These are phyloP conservation scores for Ulota crispa DNA, from an alignment of 225 moss, liverwort and hornwort species.

Conservation along the genomic window DNA sequence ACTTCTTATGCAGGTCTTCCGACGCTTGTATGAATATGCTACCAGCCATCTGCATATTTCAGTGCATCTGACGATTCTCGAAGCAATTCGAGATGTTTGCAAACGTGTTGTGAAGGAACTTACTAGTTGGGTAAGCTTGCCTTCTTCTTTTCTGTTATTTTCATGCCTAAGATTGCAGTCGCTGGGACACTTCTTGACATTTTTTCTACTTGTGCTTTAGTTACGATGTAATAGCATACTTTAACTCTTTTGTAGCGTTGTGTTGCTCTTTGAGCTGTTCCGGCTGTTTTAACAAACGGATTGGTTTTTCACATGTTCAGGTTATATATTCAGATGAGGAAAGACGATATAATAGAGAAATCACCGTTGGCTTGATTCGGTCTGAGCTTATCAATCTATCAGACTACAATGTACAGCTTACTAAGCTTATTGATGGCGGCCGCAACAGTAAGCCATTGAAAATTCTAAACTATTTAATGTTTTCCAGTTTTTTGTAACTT, in stretches of 20 bases:
- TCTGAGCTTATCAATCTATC: conserved; percentile 93
- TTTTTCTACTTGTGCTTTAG: neutral
- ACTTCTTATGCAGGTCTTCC: conserved; percentile 68
- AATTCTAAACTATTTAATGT: neutral
- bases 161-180: conserved; percentile 8
- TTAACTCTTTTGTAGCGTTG: conserved; percentile 1
- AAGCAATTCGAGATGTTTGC: conserved; percentile 98
- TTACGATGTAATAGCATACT: conserved; percentile 7
- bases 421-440: conserved; percentile 94
- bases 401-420: conserved; percentile 86
- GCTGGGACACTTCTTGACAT: neutral
- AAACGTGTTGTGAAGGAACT: conserved; percentile 96
- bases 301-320: conserved; percentile 42
- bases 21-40: conserved; percentile 85
- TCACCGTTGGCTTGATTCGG: conserved; percentile 90
- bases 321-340: conserved; percentile 96
- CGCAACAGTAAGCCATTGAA: conserved; percentile 80
- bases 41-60: conserved; percentile 79
- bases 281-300: conserved; percentile 4
- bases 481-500: conserved; percentile 6
- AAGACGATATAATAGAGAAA: conserved; percentile 86
- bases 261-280: conserved; percentile 13
- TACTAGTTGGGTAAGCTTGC: conserved; percentile 84
- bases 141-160: conserved; percentile 14
- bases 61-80: conserved; percentile 82